A percentile compares a stretch with the other conserved stretches of the same genome.
Evolutionary conservation across 2,329 filamentous ascomycete species (phyloP).

Genomic region (Pseudocercospora ulei): DNA sequence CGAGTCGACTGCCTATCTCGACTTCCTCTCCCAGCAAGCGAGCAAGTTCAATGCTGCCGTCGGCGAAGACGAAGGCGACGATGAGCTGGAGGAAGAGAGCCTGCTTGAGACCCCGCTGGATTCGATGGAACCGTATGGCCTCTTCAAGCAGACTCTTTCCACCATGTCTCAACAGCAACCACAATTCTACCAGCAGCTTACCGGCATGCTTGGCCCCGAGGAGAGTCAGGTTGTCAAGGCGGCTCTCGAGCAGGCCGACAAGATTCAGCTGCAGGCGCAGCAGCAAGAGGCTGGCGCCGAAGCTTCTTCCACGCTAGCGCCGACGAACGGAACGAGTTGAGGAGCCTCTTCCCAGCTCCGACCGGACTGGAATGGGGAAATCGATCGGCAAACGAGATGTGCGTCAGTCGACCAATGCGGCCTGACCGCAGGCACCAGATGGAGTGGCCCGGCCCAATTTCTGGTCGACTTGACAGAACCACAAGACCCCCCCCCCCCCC

Average conservation of each 20-base stretch:
- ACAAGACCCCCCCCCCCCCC: neutral
- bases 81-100: conserved; percentile 84
- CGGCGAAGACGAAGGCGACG: conserved; percentile 59
- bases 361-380: neutral
- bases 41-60: conserved; percentile 45
- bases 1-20: conserved; percentile 86
- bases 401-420: neutral
- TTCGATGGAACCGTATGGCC: conserved; percentile 83
- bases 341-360: neutral
- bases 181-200: conserved; percentile 72
- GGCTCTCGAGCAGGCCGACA: conserved; percentile 63
- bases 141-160: conserved; percentile 62
- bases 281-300: conserved; percentile 13
- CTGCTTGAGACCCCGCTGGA: conserved; percentile 89
- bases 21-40: conserved; percentile 81
- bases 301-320: neutral
- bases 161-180: conserved; percentile 80
- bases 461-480: neutral
- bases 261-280: conserved; percentile 35
- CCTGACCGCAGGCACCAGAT: neutral
- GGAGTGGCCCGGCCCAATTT: neutral
- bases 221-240: conserved; percentile 73
- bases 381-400: neutral
- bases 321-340: conserved; percentile 8
- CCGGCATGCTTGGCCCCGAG: conserved; percentile 64